Conservation (phyloP, 1,139 yeast species). For the Nematodospora anomalae region DNA sequence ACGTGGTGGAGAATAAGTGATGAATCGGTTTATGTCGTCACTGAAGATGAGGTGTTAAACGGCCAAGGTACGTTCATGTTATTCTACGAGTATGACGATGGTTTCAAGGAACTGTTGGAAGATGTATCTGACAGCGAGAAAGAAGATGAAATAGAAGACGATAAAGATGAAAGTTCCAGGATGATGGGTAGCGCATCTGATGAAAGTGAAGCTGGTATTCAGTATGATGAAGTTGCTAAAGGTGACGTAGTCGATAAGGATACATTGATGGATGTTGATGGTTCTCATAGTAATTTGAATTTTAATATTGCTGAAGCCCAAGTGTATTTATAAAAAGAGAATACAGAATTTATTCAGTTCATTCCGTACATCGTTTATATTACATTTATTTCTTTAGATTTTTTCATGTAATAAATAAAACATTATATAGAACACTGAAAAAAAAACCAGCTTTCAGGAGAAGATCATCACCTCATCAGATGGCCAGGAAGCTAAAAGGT, state of each 20-base stretch:
- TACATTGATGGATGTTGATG: not conserved
- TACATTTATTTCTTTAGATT: too few species aligned
- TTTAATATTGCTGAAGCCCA: slow-evolving; percentile 19
- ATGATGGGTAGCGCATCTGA: slow-evolving; percentile 15
- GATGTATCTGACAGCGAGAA: slow-evolving; percentile 35
- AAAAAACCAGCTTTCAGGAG: slow-evolving; percentile 1
- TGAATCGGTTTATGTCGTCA: slow-evolving; percentile 77
- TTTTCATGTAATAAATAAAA: too few species aligned
- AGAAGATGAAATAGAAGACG: slow-evolving; percentile 29
- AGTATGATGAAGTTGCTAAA: slow-evolving; percentile 2
- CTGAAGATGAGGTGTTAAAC: slow-evolving; percentile 73
- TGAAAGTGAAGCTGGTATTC: slow-evolving; percentile 19
- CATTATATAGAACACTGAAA: not conserved
- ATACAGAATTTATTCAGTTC: too few species aligned
- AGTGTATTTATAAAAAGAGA: slow-evolving; percentile 19
- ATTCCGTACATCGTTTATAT: too few species aligned
- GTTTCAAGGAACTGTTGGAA: slow-evolving; percentile 33
- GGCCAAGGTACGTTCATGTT: slow-evolving; percentile 92
- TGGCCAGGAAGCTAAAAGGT: slow-evolving; percentile 37
- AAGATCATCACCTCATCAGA: slow-evolving; percentile 16
- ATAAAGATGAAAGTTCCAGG: slow-evolving; percentile 1
- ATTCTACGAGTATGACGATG: slow-evolving; percentile 67
- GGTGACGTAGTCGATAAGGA: slow-evolving; percentile 3
- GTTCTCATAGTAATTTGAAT: slow-evolving; percentile 4
- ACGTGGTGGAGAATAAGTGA: slow-evolving; percentile 96